These are phyloP conservation scores for Tranzscheliella williamsii DNA, from an alignment of 1,284 basidiomycete genomes.

Conservation along the genomic window DNA sequence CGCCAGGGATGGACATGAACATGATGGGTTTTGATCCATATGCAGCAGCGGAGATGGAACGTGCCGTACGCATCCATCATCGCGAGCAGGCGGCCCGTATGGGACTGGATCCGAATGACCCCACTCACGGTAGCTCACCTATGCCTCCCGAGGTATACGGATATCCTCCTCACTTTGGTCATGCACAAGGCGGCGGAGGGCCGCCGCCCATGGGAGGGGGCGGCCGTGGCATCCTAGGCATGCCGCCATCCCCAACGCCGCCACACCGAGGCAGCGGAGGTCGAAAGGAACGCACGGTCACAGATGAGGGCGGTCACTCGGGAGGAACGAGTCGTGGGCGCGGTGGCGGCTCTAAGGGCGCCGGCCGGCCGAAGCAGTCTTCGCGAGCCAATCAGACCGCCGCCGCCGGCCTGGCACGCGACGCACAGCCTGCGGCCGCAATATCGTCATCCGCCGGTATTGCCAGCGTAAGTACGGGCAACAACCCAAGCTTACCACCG, in stretches of 20 bases:
- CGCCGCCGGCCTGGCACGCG: no score
- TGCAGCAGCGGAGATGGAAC: slow-evolving; percentile 37
- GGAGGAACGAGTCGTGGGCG: slow-evolving; percentile 17
- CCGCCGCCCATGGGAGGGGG: slow-evolving; percentile 6
- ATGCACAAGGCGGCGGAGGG: slow-evolving; percentile 10
- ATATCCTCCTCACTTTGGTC: slow-evolving; percentile 29
- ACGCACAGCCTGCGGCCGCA: no score
- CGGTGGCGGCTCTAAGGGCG: slow-evolving; percentile 10
- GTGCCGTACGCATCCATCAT: slow-evolving; percentile 34
- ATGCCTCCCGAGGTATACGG: slow-evolving; percentile 36
- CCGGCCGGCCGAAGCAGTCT: slow-evolving; percentile 17
- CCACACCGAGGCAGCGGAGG: slow-evolving; percentile 16
- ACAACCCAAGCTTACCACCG: slow-evolving; percentile 19
- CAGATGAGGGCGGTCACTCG: slow-evolving; percentile 14
- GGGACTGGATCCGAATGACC: slow-evolving; percentile 25
- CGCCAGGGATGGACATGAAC: slow-evolving; percentile 27
- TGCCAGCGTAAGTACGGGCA: neutral
- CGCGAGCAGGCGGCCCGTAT: slow-evolving; percentile 30
- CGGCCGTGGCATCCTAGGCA: slow-evolving; percentile 1
- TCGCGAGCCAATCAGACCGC: slow-evolving; percentile 6
- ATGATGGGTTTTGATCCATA: slow-evolving; percentile 36
- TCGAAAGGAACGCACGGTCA: slow-evolving; percentile 11
- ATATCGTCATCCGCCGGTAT: slow-evolving; percentile 3
- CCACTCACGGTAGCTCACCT: slow-evolving; percentile 28
- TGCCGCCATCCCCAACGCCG: slow-evolving; percentile 28